Conservation (phyloP, 345 rosid genomes). For the Laguncularia racemosa region DNA sequence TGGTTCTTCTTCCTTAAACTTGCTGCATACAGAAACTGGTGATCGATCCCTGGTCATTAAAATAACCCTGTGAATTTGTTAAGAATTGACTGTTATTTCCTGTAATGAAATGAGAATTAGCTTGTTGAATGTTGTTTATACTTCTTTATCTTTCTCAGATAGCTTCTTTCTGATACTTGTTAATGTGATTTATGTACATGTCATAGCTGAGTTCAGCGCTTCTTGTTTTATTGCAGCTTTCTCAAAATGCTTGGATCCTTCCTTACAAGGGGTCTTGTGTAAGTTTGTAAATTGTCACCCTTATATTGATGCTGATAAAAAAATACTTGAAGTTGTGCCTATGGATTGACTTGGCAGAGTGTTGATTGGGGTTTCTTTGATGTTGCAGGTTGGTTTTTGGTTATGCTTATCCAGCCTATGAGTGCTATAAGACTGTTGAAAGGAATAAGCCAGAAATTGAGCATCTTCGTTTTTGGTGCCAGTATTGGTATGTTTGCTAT, state of each 20-base stretch:
- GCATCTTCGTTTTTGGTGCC: slow-evolving; percentile 64
- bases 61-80: no score
- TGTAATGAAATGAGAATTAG: no score
- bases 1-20: no score
- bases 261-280: slow-evolving; percentile 53
- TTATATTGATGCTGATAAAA: background rate
- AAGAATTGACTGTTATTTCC: no score
- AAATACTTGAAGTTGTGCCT: no score
- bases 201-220: background rate
- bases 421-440: slow-evolving; percentile 57
- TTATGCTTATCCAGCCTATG: slow-evolving; percentile 62
- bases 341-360: no score
- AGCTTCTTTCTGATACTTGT: no score
- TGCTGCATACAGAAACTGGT: no score
- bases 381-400: slow-evolving; percentile 43
- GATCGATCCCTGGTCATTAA: no score
- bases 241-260: slow-evolving; percentile 46
- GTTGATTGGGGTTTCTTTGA: background rate
- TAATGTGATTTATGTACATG: no score
- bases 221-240: slow-evolving; percentile 4
- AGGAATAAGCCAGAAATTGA: slow-evolving; percentile 53
- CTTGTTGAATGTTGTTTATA: no score
- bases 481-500: slow-evolving; percentile 33
- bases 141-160: no score
- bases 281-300: slow-evolving; percentile 9